Evolutionary conservation across 371 early-diverging fungal species (phyloP), one percentile per base, ranked within the genome.

Genomic region (Syncephalastrum contaminatum): DNA sequence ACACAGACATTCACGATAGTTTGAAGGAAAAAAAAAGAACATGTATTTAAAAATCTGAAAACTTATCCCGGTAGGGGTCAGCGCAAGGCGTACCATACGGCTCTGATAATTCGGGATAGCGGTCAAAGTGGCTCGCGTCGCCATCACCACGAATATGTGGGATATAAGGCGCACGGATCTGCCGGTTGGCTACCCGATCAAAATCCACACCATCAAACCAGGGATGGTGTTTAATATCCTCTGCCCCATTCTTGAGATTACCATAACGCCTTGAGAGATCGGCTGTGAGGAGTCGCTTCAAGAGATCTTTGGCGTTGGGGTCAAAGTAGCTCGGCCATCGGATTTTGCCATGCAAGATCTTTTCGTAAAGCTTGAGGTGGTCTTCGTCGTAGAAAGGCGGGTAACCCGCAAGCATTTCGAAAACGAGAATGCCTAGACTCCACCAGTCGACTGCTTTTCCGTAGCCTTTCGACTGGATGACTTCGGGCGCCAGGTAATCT

Each of bases 351-450:
- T 88, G 86, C 60, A 97, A 72, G 56, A 99, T 98, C 70, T 93
- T 94, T 76, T 96, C 97, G 69, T 97, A 97, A 52, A 98, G 70
- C 53, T 90, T 89, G 65, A 94, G 89, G 51, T 95, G 95, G 70
- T 97, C 96, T 54, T 96, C 96, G 71, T 97, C 96, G 70, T 90
- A 96, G 82, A 96, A 98, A 53, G 98, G 98, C 30, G 95, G 95
- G 67, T 91, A 90, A 57, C 67, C 67, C 36, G 67, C 67, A 24
- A 67, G 48, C 67, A 67, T 67, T 67, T 67, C 67, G 46, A 60
- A 98, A 54, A 98, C 90, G 43, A 99, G 72, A 47, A 98, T 83
- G 7, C 98, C 98, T 59, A 97, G 80, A 20, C 95, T 89, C 86
- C 94, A 99, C 93, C 95, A 96, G 73, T 99, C 99, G 0, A 95